phyloP scores from a whole-genome alignment of 176 grass and related monocot genomes.

The Oryza nivara region DNA sequence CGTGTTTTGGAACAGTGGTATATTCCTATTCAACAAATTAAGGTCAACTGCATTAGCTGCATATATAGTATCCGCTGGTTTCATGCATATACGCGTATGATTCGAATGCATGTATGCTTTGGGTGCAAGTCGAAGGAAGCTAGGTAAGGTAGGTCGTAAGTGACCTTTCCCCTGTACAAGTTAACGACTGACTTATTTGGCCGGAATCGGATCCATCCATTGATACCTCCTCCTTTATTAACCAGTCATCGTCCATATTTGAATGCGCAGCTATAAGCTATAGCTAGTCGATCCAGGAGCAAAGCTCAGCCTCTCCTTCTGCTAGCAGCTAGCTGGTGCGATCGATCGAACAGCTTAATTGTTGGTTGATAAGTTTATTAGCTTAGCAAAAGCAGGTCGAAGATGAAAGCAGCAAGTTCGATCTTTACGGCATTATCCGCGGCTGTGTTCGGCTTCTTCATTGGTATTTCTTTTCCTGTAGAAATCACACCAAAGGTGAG shows the following conservation, averaged over 20 bases:
- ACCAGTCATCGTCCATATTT: too few species aligned
- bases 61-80: too few species aligned
- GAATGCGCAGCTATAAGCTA: too few species aligned
- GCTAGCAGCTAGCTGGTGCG: too few species aligned
- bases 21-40: too few species aligned
- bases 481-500: constrained; percentile 27
- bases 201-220: too few species aligned
- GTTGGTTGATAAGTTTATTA: background rate
- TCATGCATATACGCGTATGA: background rate
- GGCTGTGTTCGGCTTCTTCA: constrained; percentile 32
- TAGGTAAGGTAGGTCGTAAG: background rate
- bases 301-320: too few species aligned
- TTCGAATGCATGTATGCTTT: background rate
- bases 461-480: constrained; percentile 20
- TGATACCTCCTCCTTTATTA: too few species aligned
- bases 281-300: too few species aligned
- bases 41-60: too few species aligned
- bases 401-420: constrained; percentile 3
- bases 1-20: too few species aligned
- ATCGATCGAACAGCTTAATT: too few species aligned
- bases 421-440: constrained; percentile 3
- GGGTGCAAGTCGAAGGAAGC: background rate
- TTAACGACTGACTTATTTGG: background rate
- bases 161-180: background rate
- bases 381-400: background rate